Evolutionary conservation across 441 rosid species (phyloP).

Genomic region (Jatropha multifida): DNA sequence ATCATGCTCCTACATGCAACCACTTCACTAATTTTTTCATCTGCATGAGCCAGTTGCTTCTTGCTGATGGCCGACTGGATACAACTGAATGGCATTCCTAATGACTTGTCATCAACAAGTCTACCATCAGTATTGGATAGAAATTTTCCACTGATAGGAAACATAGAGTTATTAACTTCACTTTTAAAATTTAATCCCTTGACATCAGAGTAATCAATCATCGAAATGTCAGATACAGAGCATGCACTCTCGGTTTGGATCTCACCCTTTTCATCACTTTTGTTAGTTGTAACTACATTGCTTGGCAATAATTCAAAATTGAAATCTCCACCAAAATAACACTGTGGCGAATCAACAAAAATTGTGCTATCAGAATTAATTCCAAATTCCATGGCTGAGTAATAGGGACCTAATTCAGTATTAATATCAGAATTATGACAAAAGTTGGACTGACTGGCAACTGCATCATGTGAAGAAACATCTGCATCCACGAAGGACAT

Average conservation of each 20-base stretch:
- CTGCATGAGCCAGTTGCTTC: constrained; percentile 26
- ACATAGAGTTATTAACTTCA: constrained; percentile 34
- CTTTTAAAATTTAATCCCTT: constrained; percentile 34
- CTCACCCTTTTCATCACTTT: constrained; percentile 43
- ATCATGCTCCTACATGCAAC: constrained; percentile 30
- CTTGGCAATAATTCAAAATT: constrained; percentile 33
- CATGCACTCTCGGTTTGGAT: constrained; percentile 40
- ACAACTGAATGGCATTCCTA: constrained; percentile 29
- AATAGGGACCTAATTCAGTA: constrained; percentile 35
- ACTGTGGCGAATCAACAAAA: constrained; percentile 31
- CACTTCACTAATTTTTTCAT: constrained; percentile 35
- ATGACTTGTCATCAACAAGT: constrained; percentile 27
- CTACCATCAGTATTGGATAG: constrained; percentile 30
- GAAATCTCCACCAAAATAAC: constrained; percentile 24
- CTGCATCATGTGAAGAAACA: constrained; percentile 28
- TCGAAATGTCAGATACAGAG: constrained; percentile 33
- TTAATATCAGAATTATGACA: constrained; percentile 39
- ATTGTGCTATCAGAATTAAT: constrained; percentile 30
- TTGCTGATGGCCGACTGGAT: constrained; percentile 28
- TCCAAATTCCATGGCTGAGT: constrained; percentile 34
- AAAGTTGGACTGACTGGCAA: constrained; percentile 39
- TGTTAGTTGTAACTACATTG: constrained; percentile 37
- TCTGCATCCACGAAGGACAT: constrained; percentile 27
- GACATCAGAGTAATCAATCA: constrained; percentile 34
- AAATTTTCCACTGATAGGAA: constrained; percentile 32